Base-by-base conservation (phyloP, 2,329 filamentous ascomycete genomes). In the Paramyrothecium roridum region DNA sequence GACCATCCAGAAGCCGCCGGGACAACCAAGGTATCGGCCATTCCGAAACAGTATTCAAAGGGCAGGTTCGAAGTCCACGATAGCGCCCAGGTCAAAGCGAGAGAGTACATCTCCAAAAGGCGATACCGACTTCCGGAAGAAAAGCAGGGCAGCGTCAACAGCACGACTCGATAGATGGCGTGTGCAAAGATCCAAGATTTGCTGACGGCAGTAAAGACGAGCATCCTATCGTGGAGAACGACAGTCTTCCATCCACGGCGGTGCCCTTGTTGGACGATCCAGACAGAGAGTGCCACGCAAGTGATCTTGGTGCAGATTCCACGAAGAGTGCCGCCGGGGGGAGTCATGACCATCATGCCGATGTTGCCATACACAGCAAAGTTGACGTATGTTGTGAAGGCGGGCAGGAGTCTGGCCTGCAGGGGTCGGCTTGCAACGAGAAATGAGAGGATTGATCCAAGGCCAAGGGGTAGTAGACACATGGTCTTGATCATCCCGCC, bases 11-110 rank as follows among this genome's bases (percentile, higher is more conserved):
- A 50, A 13, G 55, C 55, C 19, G 46, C 53, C 3, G 53, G 46
- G 46, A 45, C 53, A 12, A 57, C 55, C 30, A 53, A 45, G 21
- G 48, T 49, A 20, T 57, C 55, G 8, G 55, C 55, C 55, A 55
- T 57, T 34, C 54, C 55, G 21, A 55, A 57, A 50, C 55, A 57
- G 52, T 55, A 54, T 37, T 54, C 53, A 23, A 50, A 57, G 19
- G 53, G 50, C 19, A 55, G 37, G 16, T 53, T 46, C 4, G 52
- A n/a, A 3, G 50, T 48, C 33, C 45, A 40, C 22, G 53, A 52
- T 11, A 57, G 45, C 23, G 50, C 33, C 16, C 37, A 22, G 17
- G 55, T 52, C 33, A 55, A 12, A n/a, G 26, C 49, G 45, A 57
- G 55, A 22, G 55, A 53, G 23, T 55, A 52, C 34, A 16, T 49